phyloP scores from a whole-genome alignment of 1,284 basidiomycete genomes.

The Cerrena zonata region DNA sequence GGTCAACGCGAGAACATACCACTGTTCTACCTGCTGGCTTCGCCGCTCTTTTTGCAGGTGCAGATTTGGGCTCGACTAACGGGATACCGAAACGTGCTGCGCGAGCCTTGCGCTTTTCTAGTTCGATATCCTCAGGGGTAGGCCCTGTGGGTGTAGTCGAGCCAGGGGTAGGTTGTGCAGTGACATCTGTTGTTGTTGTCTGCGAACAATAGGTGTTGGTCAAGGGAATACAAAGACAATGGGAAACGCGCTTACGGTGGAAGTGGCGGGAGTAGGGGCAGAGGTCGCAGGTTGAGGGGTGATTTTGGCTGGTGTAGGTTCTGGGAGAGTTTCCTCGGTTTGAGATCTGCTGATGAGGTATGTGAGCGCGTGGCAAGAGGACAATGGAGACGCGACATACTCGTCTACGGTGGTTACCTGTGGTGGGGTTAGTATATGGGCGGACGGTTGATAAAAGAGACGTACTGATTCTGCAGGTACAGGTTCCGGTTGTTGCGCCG shows the following conservation, averaged over 20 bases:
- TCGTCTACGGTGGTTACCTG: background rate
- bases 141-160: background rate
- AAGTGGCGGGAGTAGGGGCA: background rate
- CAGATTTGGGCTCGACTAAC: slow-evolving; percentile 38
- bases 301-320: background rate
- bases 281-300: no score
- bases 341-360: background rate
- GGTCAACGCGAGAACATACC: background rate
- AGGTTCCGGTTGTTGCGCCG: background rate
- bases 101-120: slow-evolving; percentile 54
- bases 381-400: background rate
- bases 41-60: slow-evolving; percentile 4
- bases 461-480: background rate
- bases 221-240: no score
- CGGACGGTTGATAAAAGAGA: background rate
- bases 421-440: background rate
- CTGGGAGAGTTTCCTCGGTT: background rate
- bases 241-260: no score
- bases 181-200: no score
- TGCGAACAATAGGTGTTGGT: no score
- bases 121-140: slow-evolving; percentile 27
- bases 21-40: background rate
- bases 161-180: background rate
- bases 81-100: slow-evolving; percentile 69
- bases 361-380: background rate